Conservation (phyloP, 768 basidiomycete species). For the Suillus tomentosus region DNA sequence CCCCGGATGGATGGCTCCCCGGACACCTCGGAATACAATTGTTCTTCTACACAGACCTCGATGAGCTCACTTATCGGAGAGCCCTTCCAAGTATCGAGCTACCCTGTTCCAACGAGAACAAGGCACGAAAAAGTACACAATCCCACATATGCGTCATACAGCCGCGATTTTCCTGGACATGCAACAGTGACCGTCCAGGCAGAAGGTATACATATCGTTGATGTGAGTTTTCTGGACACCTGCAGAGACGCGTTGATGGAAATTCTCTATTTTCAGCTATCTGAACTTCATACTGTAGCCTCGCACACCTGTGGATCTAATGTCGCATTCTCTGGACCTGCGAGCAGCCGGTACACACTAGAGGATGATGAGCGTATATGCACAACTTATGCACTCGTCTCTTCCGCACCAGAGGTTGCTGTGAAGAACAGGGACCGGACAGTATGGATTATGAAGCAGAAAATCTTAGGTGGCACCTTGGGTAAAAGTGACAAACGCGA, state of each 20-base stretch:
- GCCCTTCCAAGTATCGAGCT: constrained; percentile 31
- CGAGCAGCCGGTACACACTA: constrained; percentile 44
- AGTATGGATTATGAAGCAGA: constrained; percentile 65
- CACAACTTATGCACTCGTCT: constrained; percentile 58
- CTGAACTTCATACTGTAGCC: constrained; percentile 62
- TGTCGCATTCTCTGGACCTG: constrained; percentile 59
- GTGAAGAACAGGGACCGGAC: constrained; percentile 46
- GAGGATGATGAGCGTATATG: constrained; percentile 39
- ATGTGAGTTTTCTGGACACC: constrained; percentile 47
- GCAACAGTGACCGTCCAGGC: constrained; percentile 69
- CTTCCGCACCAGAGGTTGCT: constrained; percentile 46
- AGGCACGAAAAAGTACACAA: neutral
- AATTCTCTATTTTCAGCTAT: constrained; percentile 44
- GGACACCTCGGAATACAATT: constrained; percentile 21
- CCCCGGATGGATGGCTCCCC: constrained; percentile 7
- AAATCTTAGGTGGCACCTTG: constrained; percentile 38
- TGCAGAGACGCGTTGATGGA: constrained; percentile 2
- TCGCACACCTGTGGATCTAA: constrained; percentile 75
- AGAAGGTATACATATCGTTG: constrained; percentile 75
- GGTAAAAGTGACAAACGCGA: constrained; percentile 42
- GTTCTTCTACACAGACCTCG: constrained; percentile 17
- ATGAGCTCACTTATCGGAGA: constrained; percentile 35
- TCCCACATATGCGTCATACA: constrained; percentile 24
- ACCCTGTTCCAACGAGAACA: constrained; percentile 20
- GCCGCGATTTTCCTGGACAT: constrained; percentile 46